Evolutionary conservation across 2,329 filamentous ascomycete species (phyloP).

Genomic region (Trichophyton equinum): DNA sequence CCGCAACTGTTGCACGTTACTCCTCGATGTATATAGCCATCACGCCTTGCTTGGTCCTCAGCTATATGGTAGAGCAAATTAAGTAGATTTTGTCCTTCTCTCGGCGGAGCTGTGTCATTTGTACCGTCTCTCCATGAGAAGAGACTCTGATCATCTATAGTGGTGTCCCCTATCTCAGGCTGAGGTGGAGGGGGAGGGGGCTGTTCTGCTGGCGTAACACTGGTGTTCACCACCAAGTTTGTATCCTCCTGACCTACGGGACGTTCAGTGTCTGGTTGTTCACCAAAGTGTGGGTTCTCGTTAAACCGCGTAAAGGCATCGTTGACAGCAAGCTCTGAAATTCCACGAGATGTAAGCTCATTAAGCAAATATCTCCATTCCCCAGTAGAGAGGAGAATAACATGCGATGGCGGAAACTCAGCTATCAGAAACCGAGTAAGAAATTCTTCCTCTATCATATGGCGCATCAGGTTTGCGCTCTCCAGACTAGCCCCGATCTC

Average conservation of each 20-base stretch:
- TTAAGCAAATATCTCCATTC: constrained; percentile 28
- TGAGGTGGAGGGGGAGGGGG: constrained; percentile 16
- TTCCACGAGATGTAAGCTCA: constrained; percentile 29
- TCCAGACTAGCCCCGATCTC: constrained; percentile 27
- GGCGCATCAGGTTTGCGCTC: constrained; percentile 31
- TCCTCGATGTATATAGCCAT: constrained; percentile 82
- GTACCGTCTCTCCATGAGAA: constrained; percentile 35
- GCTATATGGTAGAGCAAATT: constrained; percentile 83
- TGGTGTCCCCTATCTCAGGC: constrained; percentile 25
- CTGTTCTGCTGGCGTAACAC: constrained; percentile 11
- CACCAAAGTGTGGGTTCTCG: constrained; percentile 28
- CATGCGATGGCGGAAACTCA: constrained; percentile 29
- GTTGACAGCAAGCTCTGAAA: constrained; percentile 25
- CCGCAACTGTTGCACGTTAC: constrained; percentile 87
- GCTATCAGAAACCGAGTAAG: constrained; percentile 32
- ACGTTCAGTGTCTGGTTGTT: constrained; percentile 26
- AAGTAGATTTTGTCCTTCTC: constrained; percentile 64
- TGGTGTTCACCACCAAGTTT: constrained; percentile 19
- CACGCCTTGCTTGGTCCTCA: constrained; percentile 77
- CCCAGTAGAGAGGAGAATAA: constrained; percentile 21
- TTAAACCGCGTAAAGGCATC: constrained; percentile 29
- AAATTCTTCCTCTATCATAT: constrained; percentile 35
- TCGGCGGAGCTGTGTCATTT: constrained; percentile 29
- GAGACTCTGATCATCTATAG: constrained; percentile 32
- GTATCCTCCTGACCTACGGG: constrained; percentile 30